Conservation (phyloP, 2,329 filamentous ascomycete species). For the Neonectria punicea region DNA sequence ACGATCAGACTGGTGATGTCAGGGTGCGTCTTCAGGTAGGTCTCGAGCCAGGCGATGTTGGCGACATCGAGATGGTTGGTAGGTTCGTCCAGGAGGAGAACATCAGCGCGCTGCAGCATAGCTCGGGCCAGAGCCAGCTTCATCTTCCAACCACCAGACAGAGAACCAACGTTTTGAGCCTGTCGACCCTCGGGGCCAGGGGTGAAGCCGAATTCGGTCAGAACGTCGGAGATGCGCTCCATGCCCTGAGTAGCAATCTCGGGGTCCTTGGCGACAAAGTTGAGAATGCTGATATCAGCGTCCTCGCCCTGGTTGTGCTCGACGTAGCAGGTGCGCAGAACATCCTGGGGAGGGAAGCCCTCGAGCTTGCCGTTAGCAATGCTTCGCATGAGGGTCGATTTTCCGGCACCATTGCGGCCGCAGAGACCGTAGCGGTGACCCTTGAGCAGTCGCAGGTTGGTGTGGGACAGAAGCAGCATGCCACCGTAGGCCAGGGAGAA, state of each 20-base stretch:
- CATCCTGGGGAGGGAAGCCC: constrained; percentile 92
- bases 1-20: constrained; percentile 98
- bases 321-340: constrained; percentile 95
- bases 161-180: constrained; percentile 87
- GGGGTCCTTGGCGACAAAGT: constrained; percentile 91
- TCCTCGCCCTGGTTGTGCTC: constrained; percentile 99
- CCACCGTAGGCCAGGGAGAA: constrained; percentile 98
- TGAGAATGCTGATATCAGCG: constrained; percentile 93
- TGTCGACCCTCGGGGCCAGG: constrained; percentile 89
- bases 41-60: constrained; percentile 95
- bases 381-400: constrained; percentile 98
- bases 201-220: constrained; percentile 94
- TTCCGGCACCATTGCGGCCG: constrained; percentile 95
- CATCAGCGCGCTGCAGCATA: constrained; percentile 97
- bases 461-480: constrained; percentile 96
- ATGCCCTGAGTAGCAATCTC: constrained; percentile 81
- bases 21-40: constrained; percentile 94
- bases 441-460: constrained; percentile 92
- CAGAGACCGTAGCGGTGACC: constrained; percentile 97
- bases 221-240: constrained; percentile 84
- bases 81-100: constrained; percentile 95
- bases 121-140: constrained; percentile 95
- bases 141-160: constrained; percentile 99
- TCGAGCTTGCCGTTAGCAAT: constrained; percentile 97
- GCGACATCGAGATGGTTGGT: constrained; percentile 98